Conservation (phyloP, 352 stramenopile genomes). For the Globisporangium spiculum region DNA sequence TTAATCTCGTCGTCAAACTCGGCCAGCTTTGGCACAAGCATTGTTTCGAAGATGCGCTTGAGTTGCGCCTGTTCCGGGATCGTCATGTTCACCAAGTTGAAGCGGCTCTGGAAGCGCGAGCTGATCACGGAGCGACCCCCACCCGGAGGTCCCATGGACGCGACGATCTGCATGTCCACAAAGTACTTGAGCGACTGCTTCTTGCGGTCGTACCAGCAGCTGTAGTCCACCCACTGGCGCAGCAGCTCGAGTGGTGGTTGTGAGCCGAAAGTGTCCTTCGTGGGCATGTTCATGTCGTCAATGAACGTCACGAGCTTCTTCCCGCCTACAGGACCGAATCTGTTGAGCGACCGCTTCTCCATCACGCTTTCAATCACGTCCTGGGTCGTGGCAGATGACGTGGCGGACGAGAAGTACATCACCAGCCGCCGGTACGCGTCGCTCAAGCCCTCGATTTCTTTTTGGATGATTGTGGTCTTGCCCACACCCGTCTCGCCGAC, state of each 20-base stretch:
- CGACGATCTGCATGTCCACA: slow-evolving; percentile 89
- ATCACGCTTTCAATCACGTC: slow-evolving; percentile 90
- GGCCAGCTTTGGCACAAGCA: slow-evolving; percentile 80
- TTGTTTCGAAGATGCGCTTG: slow-evolving; percentile 87
- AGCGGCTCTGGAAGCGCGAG: slow-evolving; percentile 88
- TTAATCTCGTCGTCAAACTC: slow-evolving; percentile 91
- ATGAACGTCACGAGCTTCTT: slow-evolving; percentile 92
- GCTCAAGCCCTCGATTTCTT: slow-evolving; percentile 76
- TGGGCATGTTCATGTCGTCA: slow-evolving; percentile 93
- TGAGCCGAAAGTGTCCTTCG: slow-evolving; percentile 88
- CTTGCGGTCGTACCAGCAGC: slow-evolving; percentile 90
- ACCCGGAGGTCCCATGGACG: slow-evolving; percentile 85
- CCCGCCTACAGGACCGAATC: slow-evolving; percentile 81
- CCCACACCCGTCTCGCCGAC: slow-evolving; percentile 89
- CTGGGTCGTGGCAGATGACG: slow-evolving; percentile 82
- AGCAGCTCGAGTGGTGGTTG: slow-evolving; percentile 90
- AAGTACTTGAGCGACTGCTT: slow-evolving; percentile 92
- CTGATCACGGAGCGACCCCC: slow-evolving; percentile 88
- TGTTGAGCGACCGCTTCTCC: slow-evolving; percentile 89
- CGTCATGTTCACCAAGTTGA: slow-evolving; percentile 91
- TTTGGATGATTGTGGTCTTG: slow-evolving; percentile 85
- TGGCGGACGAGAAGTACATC: slow-evolving; percentile 91
- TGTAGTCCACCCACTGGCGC: slow-evolving; percentile 91
- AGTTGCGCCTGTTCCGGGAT: slow-evolving; percentile 82
- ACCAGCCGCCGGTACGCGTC: slow-evolving; percentile 75